Conservation (phyloP, 768 basidiomycete genomes). For the Imleria badia region DNA sequence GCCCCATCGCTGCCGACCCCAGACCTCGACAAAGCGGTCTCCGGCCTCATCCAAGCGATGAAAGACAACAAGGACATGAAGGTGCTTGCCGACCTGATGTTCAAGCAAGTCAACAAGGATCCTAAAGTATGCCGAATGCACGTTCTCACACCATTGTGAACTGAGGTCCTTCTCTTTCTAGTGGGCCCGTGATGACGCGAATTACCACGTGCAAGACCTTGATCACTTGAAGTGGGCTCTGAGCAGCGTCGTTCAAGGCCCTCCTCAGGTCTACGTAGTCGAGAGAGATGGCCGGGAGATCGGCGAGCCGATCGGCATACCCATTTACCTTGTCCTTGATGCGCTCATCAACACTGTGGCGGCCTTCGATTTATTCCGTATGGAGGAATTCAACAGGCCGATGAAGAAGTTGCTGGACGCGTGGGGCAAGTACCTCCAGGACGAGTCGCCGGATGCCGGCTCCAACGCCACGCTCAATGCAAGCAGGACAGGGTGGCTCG, state of each 20-base stretch:
- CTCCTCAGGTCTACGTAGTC: background rate
- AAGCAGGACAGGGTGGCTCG: background rate
- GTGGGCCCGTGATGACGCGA: too few relatives aligned
- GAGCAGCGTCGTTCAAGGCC: background rate
- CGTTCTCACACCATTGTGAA: too few relatives aligned
- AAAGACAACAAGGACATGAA: too few relatives aligned
- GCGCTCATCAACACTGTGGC: constrained; percentile 22
- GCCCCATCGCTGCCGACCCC: background rate
- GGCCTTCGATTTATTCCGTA: constrained; percentile 16
- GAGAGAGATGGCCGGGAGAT: background rate
- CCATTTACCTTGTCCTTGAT: constrained; percentile 17
- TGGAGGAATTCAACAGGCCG: background rate
- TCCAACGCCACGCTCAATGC: constrained; percentile 7
- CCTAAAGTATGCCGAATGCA: too few relatives aligned
- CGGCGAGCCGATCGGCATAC: constrained; percentile 20
- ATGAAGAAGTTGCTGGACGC: background rate
- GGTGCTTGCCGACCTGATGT: too few relatives aligned
- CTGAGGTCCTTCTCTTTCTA: too few relatives aligned
- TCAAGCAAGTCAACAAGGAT: too few relatives aligned
- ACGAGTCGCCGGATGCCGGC: background rate
- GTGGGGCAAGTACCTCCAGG: constrained; percentile 2
- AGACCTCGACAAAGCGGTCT: too few relatives aligned
- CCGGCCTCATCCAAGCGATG: too few relatives aligned
- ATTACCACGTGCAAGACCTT: too few relatives aligned
- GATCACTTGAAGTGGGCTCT: too few relatives aligned